A percentile compares a stretch with the other conserved stretches of the same genome.
Evolutionary conservation across 108 stramenopile genomes (phyloP).

Genomic region (Halocafeteria seosinensis): DNA sequence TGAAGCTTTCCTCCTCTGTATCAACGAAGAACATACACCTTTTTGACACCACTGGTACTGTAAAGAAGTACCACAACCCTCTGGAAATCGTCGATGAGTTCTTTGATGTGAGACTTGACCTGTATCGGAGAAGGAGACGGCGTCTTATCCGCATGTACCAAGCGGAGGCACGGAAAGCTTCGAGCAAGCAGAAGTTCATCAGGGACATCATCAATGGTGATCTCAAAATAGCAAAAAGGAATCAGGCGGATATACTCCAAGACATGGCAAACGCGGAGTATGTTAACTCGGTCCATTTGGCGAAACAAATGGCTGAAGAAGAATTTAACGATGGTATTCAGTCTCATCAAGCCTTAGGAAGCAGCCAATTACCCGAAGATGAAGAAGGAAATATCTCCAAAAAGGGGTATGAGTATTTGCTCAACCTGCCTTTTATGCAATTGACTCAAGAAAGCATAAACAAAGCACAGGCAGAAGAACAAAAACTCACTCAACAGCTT

Average conservation of each 20-base stretch:
- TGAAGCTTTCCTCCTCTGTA: not conserved
- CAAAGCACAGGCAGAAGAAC: not conserved
- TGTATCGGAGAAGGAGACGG: too few species aligned
- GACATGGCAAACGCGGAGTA: not conserved
- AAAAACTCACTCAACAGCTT: too few species aligned
- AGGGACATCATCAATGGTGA: not conserved
- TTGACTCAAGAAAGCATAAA: not conserved
- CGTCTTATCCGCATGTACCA: not conserved
- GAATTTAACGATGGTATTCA: not conserved
- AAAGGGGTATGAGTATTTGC: not conserved
- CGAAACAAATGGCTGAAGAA: not conserved
- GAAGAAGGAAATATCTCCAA: not conserved
- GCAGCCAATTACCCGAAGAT: not conserved
- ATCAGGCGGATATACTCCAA: not conserved
- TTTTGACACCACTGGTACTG: not conserved
- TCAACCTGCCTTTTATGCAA: not conserved
- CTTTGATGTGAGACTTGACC: not conserved
- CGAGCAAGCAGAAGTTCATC: not conserved
- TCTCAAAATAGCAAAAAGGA: not conserved
- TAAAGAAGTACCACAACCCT: not conserved
- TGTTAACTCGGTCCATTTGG: not conserved
- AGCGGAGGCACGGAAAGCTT: not conserved
- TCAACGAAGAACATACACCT: not conserved
- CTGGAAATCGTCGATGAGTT: not conserved
- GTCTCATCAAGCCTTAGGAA: not conserved